Evolutionary conservation across 441 rosid species (phyloP).

Genomic region (Arabidopsis hybrid): DNA sequence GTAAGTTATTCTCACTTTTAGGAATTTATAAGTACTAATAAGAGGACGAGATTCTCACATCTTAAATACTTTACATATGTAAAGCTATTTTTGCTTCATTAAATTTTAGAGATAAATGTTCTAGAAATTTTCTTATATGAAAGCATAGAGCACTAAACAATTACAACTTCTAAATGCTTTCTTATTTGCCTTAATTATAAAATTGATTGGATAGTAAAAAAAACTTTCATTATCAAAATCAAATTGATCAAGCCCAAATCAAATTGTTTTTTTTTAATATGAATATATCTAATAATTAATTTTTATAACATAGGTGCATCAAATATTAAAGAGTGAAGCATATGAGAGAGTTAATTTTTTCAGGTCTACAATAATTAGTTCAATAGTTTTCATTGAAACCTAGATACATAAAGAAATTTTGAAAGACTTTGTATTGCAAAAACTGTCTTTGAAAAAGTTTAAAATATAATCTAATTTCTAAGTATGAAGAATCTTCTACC

Average conservation of each 20-base stretch:
- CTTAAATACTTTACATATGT: background rate
- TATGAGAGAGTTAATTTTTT: background rate
- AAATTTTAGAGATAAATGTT: background rate
- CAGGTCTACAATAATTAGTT: slow-evolving; percentile 1
- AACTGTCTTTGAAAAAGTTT: background rate
- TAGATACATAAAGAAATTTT: background rate
- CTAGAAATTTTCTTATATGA: background rate
- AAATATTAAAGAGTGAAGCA: background rate
- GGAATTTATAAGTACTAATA: background rate
- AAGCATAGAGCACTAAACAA: background rate
- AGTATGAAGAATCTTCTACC: slow-evolving; percentile 88
- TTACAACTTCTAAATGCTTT: background rate
- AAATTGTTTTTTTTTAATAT: background rate
- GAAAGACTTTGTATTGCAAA: slow-evolving; percentile 2
- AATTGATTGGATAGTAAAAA: background rate
- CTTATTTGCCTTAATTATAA: background rate
- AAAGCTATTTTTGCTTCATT: background rate
- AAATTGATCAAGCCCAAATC: background rate
- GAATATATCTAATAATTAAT: background rate
- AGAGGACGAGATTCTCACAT: background rate
- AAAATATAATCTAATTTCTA: background rate
- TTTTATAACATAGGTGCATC: background rate
- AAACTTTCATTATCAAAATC: background rate
- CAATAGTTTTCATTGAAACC: slow-evolving; percentile 6
- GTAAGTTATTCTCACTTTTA: background rate